A percentile compares a stretch with the other conserved stretches of the same genome.
Conservation (phyloP, 2,329 filamentous ascomycete genomes). For the Aspergillus hiratsukae region DNA sequence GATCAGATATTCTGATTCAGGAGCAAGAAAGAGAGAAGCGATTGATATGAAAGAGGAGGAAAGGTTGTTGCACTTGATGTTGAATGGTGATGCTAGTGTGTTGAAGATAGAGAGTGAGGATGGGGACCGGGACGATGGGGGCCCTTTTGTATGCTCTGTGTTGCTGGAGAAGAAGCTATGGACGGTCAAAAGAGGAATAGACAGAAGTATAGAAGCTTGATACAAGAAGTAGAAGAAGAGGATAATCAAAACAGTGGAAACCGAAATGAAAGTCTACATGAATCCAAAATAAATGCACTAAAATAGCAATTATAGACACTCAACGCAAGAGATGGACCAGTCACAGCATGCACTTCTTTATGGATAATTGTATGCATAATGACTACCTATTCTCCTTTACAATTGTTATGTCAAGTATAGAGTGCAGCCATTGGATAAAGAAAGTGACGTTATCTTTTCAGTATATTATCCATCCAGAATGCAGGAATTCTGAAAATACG, state of each 20-base stretch:
- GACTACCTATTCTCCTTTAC: background rate
- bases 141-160: slow-evolving; percentile 1
- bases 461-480: background rate
- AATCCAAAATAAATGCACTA: slow-evolving; percentile 5
- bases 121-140: slow-evolving; percentile 2
- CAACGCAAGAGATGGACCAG: background rate
- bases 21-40: slow-evolving; percentile 7
- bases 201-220: slow-evolving; percentile 13
- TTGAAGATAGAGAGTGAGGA: slow-evolving; percentile 1
- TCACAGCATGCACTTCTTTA: background rate
- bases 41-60: slow-evolving; percentile 1
- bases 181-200: slow-evolving; percentile 4
- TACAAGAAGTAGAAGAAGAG: slow-evolving; percentile 6
- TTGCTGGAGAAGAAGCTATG: slow-evolving; percentile 1
- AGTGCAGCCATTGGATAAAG: background rate
- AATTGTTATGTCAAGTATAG: background rate
- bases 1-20: slow-evolving; percentile 7
- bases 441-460: background rate
- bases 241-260: slow-evolving; percentile 7
- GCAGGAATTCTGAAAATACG: background rate
- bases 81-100: background rate
- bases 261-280: slow-evolving; percentile 5
- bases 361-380: background rate
- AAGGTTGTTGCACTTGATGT: background rate
- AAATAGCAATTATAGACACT: background rate